Evolutionary conservation across 768 basidiomycete genomes (phyloP), one percentile per base, ranked within the genome.

Genomic region (Auriscalpium orientale): DNA sequence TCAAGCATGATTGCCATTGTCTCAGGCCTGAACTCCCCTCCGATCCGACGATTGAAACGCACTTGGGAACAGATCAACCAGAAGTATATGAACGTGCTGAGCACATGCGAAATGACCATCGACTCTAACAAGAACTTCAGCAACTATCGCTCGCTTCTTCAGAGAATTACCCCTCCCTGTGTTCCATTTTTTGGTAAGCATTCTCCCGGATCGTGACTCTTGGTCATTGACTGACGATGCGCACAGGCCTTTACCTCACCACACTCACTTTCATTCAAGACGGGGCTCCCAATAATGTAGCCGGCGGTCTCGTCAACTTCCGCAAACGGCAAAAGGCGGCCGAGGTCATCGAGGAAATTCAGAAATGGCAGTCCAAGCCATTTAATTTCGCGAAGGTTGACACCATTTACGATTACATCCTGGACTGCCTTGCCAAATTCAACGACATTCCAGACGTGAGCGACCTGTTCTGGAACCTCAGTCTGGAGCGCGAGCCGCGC

Each of bases 241-340:
- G 7, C n/a, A 0, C 63, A 97, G 95, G 97, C 65, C 89, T 98
- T 54, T 98, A 95, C 75, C 81, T 99, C 28, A 95, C 95, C 7
- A 91, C 89, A 8, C 76, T 98, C 58, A 95, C 94, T n/a, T 98
- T 98, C 71, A 95, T 97, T 67, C 92, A 97, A 71, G 97, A 98
- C 63, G 97, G 95, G 9, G 93, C 91, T 66, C 87, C 88, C 51
- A 91, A 98, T 73, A 83, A 78, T 62, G 75, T 97, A 10, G 79
- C 79, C 16, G 87, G 83, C 8, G 79, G 81, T 55, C 74, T 95
- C 60, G 85, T 98, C 72, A 98, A 98, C 74, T 98, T 98, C 74
- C 83, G 86, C 66, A 99, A 99, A 71, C 88, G 95, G 16, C 87
- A 91, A 64, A 91, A 91, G 71, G 86, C 93, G 0, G 92, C 94